Evolutionary conservation across 2,329 filamentous ascomycete species (phyloP), one percentile per base, ranked within the genome.

Genomic region (Dactylellina cionopaga): DNA sequence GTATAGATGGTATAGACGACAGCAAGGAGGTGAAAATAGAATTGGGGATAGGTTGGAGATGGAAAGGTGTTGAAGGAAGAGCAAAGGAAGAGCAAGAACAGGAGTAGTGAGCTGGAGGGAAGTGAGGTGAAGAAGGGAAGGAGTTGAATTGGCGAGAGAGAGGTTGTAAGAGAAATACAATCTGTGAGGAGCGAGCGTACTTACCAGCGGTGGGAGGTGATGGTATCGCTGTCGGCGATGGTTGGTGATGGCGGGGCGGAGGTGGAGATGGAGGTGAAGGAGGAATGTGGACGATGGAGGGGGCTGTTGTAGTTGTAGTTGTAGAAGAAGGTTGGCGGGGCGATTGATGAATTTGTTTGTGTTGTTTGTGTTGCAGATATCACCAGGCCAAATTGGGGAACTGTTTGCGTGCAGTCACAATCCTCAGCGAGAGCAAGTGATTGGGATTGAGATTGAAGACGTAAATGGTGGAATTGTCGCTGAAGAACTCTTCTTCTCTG

Each of bases 301-400:
- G 46, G 31, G 54, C 29, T 13, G 41, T 44, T 24, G 37, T 9
- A 27, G 24, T 25, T 25, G 24, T 11, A 10, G 41, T 11, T 17
- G 54, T n/a, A 15, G 56, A 13, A 31, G 56, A 19, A 41, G 13
- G 35, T 46, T 39, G 51, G 52, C 49, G 59, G 33, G 33, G 59
- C 19, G 51, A 44, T 33, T 22, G 41, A 15, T 44, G 24, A 6
- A 1, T 25, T 22, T 31, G 46, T 6, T 13, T 49, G 68, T 65
- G 68, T 72, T 65, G 68, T 65, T 59, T 55, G 68, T 72, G 68
- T 72, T 72, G 68, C 52, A 64, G 59, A 54, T n/a, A 47, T 17
- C 2, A n/a, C n/a, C n/a, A n/a, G n/a, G 43, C 47, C 22, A 13
- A 37, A 65, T 55, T 15, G 27, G 60, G 60, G 6, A 65, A 65